These are phyloP conservation scores for Astragalus glycyphyllos DNA, from an alignment of 306 rosid genomes.

Conservation along the genomic window DNA sequence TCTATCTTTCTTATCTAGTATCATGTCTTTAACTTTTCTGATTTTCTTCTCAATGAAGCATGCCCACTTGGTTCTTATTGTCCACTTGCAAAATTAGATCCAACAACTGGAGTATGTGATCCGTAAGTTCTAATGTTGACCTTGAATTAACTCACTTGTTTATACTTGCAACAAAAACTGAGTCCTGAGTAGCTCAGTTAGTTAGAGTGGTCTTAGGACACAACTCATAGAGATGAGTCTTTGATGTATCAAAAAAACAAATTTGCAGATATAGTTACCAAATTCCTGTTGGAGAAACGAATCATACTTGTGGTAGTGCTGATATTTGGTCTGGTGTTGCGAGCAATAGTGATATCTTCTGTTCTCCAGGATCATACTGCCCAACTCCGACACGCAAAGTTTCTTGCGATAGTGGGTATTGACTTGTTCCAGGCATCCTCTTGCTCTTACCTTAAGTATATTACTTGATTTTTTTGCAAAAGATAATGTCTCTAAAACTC, in stretches of 20 bases:
- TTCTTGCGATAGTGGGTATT: conserved; percentile 78
- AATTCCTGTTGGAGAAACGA: conserved; percentile 63
- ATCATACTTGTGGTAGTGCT: conserved; percentile 85
- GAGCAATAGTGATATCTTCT: conserved; percentile 70
- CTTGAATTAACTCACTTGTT: conserved; percentile 27
- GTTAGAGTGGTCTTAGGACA: neutral
- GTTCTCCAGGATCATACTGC: conserved; percentile 85
- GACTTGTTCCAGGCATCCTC: conserved; percentile 49
- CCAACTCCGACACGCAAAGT: conserved; percentile 61
- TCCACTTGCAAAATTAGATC: conserved; percentile 62
- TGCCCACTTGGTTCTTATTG: conserved; percentile 89
- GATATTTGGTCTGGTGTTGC: conserved; percentile 70
- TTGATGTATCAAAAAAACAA: conserved; percentile 31
- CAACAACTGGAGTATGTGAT: conserved; percentile 70
- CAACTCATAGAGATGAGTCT: neutral
- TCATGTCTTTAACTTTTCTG: conserved; percentile 32
- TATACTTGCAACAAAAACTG: conserved; percentile 18
- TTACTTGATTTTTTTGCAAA: conserved; percentile 36
- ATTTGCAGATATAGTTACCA: conserved; percentile 78
- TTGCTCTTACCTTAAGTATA: conserved; percentile 14
- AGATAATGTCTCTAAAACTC: neutral
- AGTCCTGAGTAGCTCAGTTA: neutral
- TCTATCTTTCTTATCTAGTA: conserved; percentile 28
- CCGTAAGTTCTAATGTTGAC: conserved; percentile 66
- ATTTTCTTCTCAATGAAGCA: conserved; percentile 62